A percentile compares a stretch with the other conserved stretches of the same genome.
Conservation (phyloP, 164 flowering plant species). For the Cinnamomum micranthum region DNA sequence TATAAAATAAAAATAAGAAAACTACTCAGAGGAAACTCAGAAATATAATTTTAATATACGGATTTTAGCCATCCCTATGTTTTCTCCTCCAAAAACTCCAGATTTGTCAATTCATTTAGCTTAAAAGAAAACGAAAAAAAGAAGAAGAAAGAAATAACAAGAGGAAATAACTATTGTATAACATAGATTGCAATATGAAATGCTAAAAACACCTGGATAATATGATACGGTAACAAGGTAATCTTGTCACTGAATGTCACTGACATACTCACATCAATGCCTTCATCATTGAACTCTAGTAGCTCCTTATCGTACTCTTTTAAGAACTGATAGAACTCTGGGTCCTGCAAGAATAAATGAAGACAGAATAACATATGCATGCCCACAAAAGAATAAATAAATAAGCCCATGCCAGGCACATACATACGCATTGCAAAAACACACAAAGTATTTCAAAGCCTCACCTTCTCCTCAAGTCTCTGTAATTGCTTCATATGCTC, state of each 20-base stretch:
- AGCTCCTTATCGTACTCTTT: conserved; percentile 81
- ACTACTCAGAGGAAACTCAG: not conserved
- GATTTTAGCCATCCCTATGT: not conserved
- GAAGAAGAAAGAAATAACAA: no score
- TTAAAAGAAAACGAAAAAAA: no score
- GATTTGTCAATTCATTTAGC: not conserved
- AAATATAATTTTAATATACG: not conserved
- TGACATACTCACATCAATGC: conserved; percentile 45
- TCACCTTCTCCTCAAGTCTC: conserved; percentile 59
- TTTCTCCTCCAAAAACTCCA: not conserved
- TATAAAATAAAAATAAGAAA: no score
- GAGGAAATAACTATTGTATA: not conserved
- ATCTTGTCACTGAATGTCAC: not conserved
- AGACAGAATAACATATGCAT: not conserved
- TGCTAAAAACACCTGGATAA: not conserved
- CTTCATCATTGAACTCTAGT: conserved; percentile 69
- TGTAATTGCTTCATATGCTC: conserved; percentile 52
- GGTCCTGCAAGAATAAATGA: conserved; percentile 53
- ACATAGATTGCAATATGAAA: not conserved
- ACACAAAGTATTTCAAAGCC: not conserved
- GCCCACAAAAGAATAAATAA: not conserved
- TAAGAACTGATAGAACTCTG: conserved; percentile 79
- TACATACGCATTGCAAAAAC: not conserved
- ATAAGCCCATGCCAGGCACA: not conserved
- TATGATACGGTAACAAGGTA: not conserved